Base-by-base conservation (phyloP, 192 early-diverging fungal species). In the Coemansia sp. region DNA sequence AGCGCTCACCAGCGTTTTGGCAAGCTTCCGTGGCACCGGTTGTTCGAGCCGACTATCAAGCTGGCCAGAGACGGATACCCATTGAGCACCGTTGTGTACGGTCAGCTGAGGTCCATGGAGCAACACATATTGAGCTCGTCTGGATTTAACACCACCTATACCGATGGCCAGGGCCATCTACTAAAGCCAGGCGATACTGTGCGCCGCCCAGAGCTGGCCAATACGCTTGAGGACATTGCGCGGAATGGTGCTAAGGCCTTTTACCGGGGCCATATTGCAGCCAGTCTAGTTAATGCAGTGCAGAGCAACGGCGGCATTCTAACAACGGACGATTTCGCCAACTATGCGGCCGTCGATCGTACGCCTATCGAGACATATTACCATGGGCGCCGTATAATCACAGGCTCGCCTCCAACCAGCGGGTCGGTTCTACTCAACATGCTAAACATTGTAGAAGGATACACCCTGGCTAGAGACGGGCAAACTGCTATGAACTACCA, bases 391-490 rank as follows among this genome's bases (percentile, higher is more conserved):
- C 88, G 88, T 53, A 85, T 94, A 16, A 81, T 88, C 48, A 91
- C 91, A 0, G 77, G 86, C 1, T 79, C 90, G 19, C 85, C 91
- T 16, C 95, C 96, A 4, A 91, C 93, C 13, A 91, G 91, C 66
- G 96, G 96, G 1, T 89, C 93, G 6, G 83, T 95, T 16, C 73
- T 97, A 36, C 76, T 96, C 39, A 89, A 90, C 69, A 83, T 95
- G 66, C 85, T 98, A 44, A 97, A 97, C 61, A 87, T 94, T 33
- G 70, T 95, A 57, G 96, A 98, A 75, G 86, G 92, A 50, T 96
- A 86, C 74, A 84, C 91, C 46, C 83, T 95, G 14, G 77, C 73
- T 0, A 36, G 69, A 21, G 83, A 88, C 35, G 89, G 89, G 3
- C 74, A 81, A 17, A 85, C 86, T 2, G 81, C 86, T 9, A 35